Conservation (phyloP, 75 land plant species). For the Adiantum capillusveneris region DNA sequence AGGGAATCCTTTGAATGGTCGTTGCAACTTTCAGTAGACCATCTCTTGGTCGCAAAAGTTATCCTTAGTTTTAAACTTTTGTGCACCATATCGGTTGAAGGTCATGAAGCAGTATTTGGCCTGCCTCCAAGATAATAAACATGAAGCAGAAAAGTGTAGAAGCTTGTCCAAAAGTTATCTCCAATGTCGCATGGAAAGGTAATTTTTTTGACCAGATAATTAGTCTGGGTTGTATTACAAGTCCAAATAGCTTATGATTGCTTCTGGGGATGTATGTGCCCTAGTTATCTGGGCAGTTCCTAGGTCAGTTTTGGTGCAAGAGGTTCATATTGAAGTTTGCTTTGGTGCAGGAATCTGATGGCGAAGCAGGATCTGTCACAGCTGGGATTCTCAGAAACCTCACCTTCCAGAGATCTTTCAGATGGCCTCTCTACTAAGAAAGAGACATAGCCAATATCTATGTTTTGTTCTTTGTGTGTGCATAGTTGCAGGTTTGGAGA, state of each 20-base stretch:
- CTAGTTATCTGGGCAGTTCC: too few species aligned
- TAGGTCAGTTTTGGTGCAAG: too few species aligned
- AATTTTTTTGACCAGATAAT: too few species aligned
- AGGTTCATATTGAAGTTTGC: too few species aligned
- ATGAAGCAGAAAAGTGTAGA: constrained; percentile 69
- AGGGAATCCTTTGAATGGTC: too few species aligned
- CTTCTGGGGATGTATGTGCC: background rate
- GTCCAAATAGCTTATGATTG: too few species aligned
- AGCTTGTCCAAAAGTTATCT: constrained; percentile 70
- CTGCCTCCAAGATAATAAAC: constrained; percentile 61
- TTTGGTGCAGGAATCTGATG: constrained; percentile 69
- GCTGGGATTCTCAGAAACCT: constrained; percentile 54
- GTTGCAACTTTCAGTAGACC: background rate
- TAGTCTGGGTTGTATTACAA: too few species aligned
- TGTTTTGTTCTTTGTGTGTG: too few species aligned
- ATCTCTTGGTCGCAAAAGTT: background rate
- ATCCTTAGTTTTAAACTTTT: background rate
- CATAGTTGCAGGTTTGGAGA: too few species aligned
- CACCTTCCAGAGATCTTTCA: too few species aligned
- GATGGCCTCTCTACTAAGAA: too few species aligned
- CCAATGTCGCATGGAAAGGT: constrained; percentile 92
- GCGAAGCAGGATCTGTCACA: constrained; percentile 76
- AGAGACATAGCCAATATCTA: too few species aligned
- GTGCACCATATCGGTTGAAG: constrained; percentile 17
- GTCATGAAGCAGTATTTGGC: constrained; percentile 78